These are phyloP conservation scores for Hypomontagnella submonticulosa DNA, from an alignment of 495 filamentous ascomycete genomes.

Conservation along the genomic window DNA sequence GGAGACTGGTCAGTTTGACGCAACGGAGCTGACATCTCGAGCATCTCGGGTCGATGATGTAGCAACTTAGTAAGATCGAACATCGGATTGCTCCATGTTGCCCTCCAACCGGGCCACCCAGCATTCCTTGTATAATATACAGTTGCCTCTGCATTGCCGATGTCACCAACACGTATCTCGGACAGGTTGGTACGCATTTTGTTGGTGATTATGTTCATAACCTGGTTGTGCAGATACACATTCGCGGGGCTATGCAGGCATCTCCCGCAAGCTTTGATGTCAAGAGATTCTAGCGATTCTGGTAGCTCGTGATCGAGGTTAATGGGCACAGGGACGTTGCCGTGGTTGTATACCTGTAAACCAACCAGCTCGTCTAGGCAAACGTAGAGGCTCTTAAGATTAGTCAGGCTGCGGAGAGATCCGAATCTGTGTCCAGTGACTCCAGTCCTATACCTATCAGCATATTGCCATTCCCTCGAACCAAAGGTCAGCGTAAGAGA, in stretches of 20 bases:
- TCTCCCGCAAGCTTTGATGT: too few species aligned
- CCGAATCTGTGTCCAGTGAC: too few species aligned
- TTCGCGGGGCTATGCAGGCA: too few species aligned
- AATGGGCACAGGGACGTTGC: too few species aligned
- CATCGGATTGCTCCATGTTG: neutral
- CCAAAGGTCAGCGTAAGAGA: too few species aligned
- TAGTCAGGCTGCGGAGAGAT: neutral
- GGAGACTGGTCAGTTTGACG: too few species aligned
- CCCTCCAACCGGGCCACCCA: neutral
- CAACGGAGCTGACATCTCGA: too few species aligned
- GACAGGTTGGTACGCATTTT: neutral
- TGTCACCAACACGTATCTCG: neutral
- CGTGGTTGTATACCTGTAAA: too few species aligned
- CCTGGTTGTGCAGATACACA: too few species aligned
- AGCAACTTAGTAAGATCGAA: neutral
- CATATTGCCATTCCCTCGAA: neutral
- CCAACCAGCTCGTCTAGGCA: neutral
- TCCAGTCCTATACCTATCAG: too few species aligned
- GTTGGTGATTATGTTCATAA: neutral
- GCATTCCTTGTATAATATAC: neutral
- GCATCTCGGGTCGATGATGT: neutral
- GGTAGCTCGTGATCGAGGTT: neutral
- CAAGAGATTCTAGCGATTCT: constrained; percentile 2
- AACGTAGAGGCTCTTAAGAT: neutral
- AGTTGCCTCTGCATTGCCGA: too few species aligned